Conservation (phyloP, 1,284 basidiomycete genomes). For the Tilletia indica region DNA sequence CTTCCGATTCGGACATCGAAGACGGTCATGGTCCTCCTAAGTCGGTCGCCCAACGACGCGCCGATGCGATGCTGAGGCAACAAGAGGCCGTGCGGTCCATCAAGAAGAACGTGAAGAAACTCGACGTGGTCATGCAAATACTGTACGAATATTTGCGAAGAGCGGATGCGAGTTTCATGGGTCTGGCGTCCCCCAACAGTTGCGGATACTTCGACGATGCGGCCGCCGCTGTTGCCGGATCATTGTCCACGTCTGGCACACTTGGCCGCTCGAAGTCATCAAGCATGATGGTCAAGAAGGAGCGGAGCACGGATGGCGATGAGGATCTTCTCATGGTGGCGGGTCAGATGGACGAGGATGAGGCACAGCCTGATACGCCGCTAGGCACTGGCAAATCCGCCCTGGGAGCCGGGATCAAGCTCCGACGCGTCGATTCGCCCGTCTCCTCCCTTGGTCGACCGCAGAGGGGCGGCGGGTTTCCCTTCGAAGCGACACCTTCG, state of each 20-base stretch:
- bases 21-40: neutral
- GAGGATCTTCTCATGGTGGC: constrained; percentile 7
- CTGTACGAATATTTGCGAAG: constrained; percentile 78
- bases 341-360: constrained; percentile 11
- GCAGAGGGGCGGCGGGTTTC: too few relatives aligned
- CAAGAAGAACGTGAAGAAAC: constrained; percentile 76
- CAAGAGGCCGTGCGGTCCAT: constrained; percentile 23
- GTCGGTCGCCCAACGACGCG: constrained; percentile 1
- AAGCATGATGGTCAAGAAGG: neutral
- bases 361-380: neutral
- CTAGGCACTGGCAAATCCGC: neutral
- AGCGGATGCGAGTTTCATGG: constrained; percentile 33
- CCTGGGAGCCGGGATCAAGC: constrained; percentile 1
- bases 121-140: constrained; percentile 81
- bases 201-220: constrained; percentile 7
- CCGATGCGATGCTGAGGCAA: constrained; percentile 57
- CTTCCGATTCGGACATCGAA: constrained; percentile 63
- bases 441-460: neutral
- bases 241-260: too few relatives aligned
- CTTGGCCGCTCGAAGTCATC: neutral
- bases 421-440: constrained; percentile 11
- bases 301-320: neutral
- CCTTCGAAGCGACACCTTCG: too few relatives aligned
- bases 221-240: neutral
- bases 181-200: neutral